These are phyloP conservation scores for Colletotrichum karsti DNA, from an alignment of 2,329 filamentous ascomycete genomes.

Conservation along the genomic window DNA sequence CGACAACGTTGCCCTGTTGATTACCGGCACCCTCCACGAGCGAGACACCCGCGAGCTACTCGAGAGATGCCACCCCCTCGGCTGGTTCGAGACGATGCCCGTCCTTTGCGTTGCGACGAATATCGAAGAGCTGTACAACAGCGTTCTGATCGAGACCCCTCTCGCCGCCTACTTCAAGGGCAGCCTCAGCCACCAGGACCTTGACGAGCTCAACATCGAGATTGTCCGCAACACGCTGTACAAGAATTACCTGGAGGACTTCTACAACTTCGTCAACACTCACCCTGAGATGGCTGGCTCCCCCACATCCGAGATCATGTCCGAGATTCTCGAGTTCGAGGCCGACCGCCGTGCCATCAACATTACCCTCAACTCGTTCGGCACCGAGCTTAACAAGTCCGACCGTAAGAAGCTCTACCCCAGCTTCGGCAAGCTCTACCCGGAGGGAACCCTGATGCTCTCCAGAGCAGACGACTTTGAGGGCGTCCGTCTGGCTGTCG, in stretches of 20 bases:
- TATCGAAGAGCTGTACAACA: conserved; percentile 99
- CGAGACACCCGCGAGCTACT: conserved; percentile 94
- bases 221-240: conserved; percentile 98
- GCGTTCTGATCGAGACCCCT: conserved; percentile 94
- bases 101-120: conserved; percentile 98
- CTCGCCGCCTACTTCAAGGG: conserved; percentile 98
- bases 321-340: conserved; percentile 95
- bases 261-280: conserved; percentile 92
- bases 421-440: conserved; percentile 88
- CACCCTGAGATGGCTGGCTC: conserved; percentile 87
- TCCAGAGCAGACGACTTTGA: conserved; percentile 95
- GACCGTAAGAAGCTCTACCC: conserved; percentile 98
- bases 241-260: conserved; percentile 99
- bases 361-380: conserved; percentile 98
- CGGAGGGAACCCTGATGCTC: conserved; percentile 94
- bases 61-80: conserved; percentile 94
- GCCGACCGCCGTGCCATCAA: conserved; percentile 97
- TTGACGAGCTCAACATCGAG: conserved; percentile 99
- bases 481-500: conserved; percentile 91
- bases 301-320: conserved; percentile 94
- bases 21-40: conserved; percentile 97
- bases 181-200: conserved; percentile 92
- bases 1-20: conserved; percentile 97
- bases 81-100: conserved; percentile 99
- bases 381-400: conserved; percentile 91